Evolutionary conservation across 2,329 filamentous ascomycete species (phyloP).

Genomic region (Ophiocordyceps robertsii): DNA sequence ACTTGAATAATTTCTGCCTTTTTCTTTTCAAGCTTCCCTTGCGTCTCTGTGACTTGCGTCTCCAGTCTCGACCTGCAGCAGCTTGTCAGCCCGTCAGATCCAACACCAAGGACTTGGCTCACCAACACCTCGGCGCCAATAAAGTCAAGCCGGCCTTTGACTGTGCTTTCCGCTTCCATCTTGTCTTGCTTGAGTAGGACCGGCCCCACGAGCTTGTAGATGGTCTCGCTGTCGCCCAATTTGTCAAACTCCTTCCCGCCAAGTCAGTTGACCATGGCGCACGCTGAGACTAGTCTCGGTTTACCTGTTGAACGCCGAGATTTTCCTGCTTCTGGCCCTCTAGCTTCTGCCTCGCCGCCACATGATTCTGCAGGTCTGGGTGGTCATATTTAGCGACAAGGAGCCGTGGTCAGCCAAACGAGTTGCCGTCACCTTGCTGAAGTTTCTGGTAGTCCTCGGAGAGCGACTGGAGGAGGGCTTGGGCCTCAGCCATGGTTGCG

Average conservation of each 20-base stretch:
- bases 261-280: neutral
- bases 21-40: conserved; percentile 44
- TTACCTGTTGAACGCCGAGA: conserved; percentile 66
- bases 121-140: conserved; percentile 86
- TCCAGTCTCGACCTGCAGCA: conserved; percentile 27
- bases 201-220: conserved; percentile 92
- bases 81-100: conserved; percentile 5
- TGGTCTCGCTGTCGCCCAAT: conserved; percentile 68
- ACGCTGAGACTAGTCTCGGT: neutral
- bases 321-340: conserved; percentile 95
- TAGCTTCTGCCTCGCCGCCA: conserved; percentile 76
- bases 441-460: conserved; percentile 81
- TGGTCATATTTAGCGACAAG: neutral
- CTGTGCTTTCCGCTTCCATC: conserved; percentile 76
- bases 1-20: conserved; percentile 45
- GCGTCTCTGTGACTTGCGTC: conserved; percentile 37
- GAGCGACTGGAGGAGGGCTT: conserved; percentile 67
- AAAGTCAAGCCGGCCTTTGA: conserved; percentile 81
- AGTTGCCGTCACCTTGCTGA: conserved; percentile 51
- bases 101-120: neutral
- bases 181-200: conserved; percentile 92
- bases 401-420: neutral
- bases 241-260: conserved; percentile 60
- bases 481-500: conserved; percentile 50
- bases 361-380: conserved; percentile 62